These are phyloP conservation scores for Climacium dendroides DNA, from an alignment of 225 moss, liverwort and hornwort species.

Conservation along the genomic window DNA sequence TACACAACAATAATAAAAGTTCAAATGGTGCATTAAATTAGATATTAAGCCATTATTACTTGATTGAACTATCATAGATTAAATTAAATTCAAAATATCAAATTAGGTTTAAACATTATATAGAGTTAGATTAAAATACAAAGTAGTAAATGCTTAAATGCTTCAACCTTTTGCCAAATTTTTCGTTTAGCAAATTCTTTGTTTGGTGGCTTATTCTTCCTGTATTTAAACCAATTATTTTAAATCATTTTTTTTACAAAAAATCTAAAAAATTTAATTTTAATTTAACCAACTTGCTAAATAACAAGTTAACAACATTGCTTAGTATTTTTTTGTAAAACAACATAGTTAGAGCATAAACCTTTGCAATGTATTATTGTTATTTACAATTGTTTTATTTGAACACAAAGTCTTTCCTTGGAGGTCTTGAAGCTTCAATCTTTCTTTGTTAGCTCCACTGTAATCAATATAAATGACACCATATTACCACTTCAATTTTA, in stretches of 20 bases:
- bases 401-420: not conserved
- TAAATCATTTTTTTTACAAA: not conserved
- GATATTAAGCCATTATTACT: not conserved
- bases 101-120: not conserved
- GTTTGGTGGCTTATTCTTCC: not conserved
- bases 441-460: constrained; percentile 13
- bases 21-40: not conserved
- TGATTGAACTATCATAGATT: not conserved
- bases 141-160: not conserved
- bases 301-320: not conserved
- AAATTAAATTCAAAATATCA: not conserved
- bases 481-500: not conserved
- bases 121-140: not conserved
- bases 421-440: not conserved
- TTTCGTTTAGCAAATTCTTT: not conserved
- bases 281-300: not conserved
- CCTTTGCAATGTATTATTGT: not conserved
- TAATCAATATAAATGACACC: not conserved
- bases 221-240: not conserved
- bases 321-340: not conserved
- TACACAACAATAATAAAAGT: not conserved
- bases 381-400: not conserved
- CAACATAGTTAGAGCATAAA: not conserved
- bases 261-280: rapidly evolving
- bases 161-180: constrained; percentile 5